Base-by-base conservation (phyloP, 768 basidiomycete genomes). In the Russula abietina region DNA sequence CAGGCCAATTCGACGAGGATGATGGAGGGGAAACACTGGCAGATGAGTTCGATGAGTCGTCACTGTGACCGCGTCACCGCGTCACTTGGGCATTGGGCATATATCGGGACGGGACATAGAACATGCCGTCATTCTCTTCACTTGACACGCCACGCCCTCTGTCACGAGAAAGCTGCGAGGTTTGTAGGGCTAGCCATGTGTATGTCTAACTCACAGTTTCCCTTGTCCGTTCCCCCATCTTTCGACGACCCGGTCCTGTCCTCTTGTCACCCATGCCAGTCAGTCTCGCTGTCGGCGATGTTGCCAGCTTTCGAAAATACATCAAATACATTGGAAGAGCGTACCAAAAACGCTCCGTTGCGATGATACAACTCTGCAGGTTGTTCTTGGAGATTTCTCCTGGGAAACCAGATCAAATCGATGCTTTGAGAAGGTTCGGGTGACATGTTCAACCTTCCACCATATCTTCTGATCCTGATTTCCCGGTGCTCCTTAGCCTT, bases 351-450 rank as follows among this genome's bases (percentile, higher is more conserved):
- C 63, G 63, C 26, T 64, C 63, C 17, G 48, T 64, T 49, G 63
- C 63, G 2, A 64, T 64, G 63, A 64, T 64, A 33, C 63, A 64
- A 28, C 59, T 64, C n/a, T 64, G 58, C 26, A 55, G 63, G 22
- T 30, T 64, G 14, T 64, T 64, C 49, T 22, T 64, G 48, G 63
- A 64, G 54, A 64, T 64, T 17, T 64, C 63, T 50, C 54, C 58
- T 0, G 63, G 63, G 32, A 64, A 64, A 26, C 57, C 58, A 43
- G 59, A 64, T 60, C 63, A 64, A 45, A 55, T 55, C 2, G 63
- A 64, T 11, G 58, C 63, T 14, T 39, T 64, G 59, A 60, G 24
- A 64, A 60, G 62, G 62, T 64, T 49, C 19, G 16, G 24, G 45
- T 60, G 12, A 24, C 30, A 11, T 26, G 1, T 12, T 8, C 57